Evolutionary conservation across 2,329 filamentous ascomycete species (phyloP), one percentile per base, ranked within the genome.

Genomic region (Colletotrichum horii): DNA sequence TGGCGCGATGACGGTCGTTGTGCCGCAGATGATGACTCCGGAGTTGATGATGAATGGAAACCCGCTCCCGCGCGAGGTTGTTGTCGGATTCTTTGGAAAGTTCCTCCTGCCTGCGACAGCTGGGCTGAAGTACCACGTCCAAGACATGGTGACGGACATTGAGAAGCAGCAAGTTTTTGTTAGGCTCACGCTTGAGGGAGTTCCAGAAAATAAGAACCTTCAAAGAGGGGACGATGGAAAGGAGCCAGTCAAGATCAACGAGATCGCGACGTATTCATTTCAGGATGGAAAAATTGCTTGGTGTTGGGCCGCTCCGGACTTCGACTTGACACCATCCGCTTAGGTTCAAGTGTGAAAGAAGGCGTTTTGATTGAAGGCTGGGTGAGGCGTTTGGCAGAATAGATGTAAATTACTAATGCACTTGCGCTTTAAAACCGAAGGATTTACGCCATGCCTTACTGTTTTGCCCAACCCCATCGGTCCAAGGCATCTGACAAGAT

Each of bases 141-240:
- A 74, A 12, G 71, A 74, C 14, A 30, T 71, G 12, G 67, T 71
- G 15, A 19, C 56, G 34, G 71, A 74, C 9, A 36, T n/a, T 16
- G 61, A 52, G 22, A 74, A 60, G 52, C 72, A 74, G 48, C 72
- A 66, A 48, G 32, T 74, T 2, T 61, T 61, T 19, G 52, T 71
- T 9, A 56, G 72, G 48, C 67, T 74, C 4, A 43, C 67, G 4
- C 52, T 74, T 24, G 36, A 60, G 36, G 72, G 72, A 1, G 66
- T 71, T 6, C 60, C 67, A 8, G 52, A 71, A 67, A 71, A 74
- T 4, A 52, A 66, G 52, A 58, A 34, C 4, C 60, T 74, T 8
- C 67, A 66, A 34, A 71, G 9, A 12, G 72, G 52, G 2, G 24
- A 52, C 0, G 56, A 70, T 8, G 30, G 60, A 34, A n/a, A 64